Evolutionary conservation across 108 stramenopile genomes (phyloP), one percentile per base, ranked within the genome.

Genomic region (Seminavis robusta): DNA sequence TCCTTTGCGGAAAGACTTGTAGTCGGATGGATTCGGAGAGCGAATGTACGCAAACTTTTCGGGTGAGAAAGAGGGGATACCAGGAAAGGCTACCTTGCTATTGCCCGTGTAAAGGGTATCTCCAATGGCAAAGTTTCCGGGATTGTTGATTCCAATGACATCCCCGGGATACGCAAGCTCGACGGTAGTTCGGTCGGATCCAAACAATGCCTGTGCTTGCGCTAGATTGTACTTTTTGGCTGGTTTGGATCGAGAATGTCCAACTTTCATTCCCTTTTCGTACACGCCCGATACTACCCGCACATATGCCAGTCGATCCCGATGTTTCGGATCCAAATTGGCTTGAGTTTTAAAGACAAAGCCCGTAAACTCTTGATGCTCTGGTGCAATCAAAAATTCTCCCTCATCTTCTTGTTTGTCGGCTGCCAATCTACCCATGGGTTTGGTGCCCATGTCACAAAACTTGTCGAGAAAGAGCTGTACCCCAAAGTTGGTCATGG

Each of bases 281-380:
- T 87, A 97, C 7, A 65, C 67, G 8, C 96, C 97, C 3, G 88
- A 90, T 0, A 94, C 87, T 23, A 97, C 74, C 7, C 97, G 72
- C 13, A 97, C 76, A 65, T 94, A 97, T 11, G 97, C 95, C 48
- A 97, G 57, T 26, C 97, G 71, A 79, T 97, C 97, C 31, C 97
- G 79, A 68, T 97, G 97, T 38, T 94, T 91, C 4, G 97, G 97
- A 61, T 97, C 95, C 39, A 97, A 63, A 69, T 97, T 97, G 47
- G 97, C 97, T 59, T 97, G 96, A 25, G 94, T 94, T 71, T 97
- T 97, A 77, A 97, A 97, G 24, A 96, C 74, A 63, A 94, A 95
- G 2, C 95, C 97, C 44, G 97, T 86, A 53, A 97, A 97, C 48
- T 97, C 95, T 36, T 73, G 63, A 66, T 83, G 71, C 47, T 80